Base-by-base conservation (phyloP, 2,329 filamentous ascomycete genomes). In the Trichocomaceae sp. region DNA sequence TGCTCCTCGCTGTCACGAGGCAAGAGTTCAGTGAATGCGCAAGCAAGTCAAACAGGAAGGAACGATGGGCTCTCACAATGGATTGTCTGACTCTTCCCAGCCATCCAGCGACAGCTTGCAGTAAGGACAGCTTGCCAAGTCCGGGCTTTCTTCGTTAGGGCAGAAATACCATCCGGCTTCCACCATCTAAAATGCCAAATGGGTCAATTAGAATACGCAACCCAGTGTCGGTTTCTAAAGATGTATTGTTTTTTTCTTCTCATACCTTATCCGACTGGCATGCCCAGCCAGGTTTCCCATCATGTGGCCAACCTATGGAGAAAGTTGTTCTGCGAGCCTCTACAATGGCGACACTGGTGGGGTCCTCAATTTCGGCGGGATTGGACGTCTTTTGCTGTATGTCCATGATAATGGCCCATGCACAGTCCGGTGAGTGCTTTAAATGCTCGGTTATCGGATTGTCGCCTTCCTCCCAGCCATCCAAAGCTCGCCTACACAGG, bases 151-250 rank as follows among this genome's bases (percentile, higher is more conserved):
- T 44, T 82, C 75, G 5, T 83, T 88, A 0, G 93, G 91, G 22
- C 90, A 95, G 72, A 91, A 96, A 67, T 87, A 90, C 91, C 92
- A 99, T 10, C 93, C 93, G 26, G 90, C 88, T 61, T 92, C 88
- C 33, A 89, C 89, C 75, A 97, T 85, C 84, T 93, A 63, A 54
- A 52, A 35, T 20, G n/a, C 9, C 17, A 29, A n/a, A 12, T 41
- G 12, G 22, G 39, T 42, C 39, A 42, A 22, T 22, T 9, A 17
- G 3, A 4, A 39, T 39, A 17, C 35, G 35, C 31, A 13, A 35
- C 10, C 6, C 31, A 35, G 31, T 15, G 31, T 35, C 15, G 9
- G 15, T 15, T 35, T 35, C 9, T 35, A 13, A 15, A 35, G 13
- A 5, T 35, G 19, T 22, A 19, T 17, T 7, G 10, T 2, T 37